phyloP scores from a whole-genome alignment of 148 eudicot genomes.

The Rhododendron williamsianum region DNA sequence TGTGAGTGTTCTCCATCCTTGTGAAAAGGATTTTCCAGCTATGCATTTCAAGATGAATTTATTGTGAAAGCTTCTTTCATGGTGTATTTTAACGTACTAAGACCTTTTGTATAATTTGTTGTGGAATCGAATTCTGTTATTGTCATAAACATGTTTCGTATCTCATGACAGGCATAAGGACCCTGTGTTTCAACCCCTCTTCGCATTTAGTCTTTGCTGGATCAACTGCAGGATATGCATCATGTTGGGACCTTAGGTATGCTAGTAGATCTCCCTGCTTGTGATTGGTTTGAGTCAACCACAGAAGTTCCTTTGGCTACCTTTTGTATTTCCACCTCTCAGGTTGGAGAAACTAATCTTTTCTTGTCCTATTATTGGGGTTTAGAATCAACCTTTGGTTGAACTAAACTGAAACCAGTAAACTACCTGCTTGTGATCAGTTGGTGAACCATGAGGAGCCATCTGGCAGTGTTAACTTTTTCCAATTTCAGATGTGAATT shows the following conservation, averaged over 20 bases:
- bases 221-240: constrained; percentile 51
- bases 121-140: background rate
- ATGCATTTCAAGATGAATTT: background rate
- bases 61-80: too few species aligned
- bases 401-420: background rate
- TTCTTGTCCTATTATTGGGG: background rate
- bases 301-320: background rate
- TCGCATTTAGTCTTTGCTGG: constrained; percentile 65
- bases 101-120: background rate
- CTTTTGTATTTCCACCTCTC: background rate
- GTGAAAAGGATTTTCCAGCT: background rate
- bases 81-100: background rate
- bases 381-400: background rate
- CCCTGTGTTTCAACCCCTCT: constrained; percentile 54
- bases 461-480: background rate
- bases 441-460: background rate
- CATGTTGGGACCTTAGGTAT: constrained; percentile 91
- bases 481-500: background rate
- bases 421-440: background rate
- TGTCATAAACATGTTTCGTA: background rate
- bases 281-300: background rate
- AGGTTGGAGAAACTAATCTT: background rate
- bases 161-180: constrained; percentile 44
- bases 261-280: background rate
- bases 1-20: background rate